Percentiles rank a stretch among this genome's conserved stretches.
phyloP scores from a whole-genome alignment of 352 stramenopile species.

The Phytophthora pluvialis region DNA sequence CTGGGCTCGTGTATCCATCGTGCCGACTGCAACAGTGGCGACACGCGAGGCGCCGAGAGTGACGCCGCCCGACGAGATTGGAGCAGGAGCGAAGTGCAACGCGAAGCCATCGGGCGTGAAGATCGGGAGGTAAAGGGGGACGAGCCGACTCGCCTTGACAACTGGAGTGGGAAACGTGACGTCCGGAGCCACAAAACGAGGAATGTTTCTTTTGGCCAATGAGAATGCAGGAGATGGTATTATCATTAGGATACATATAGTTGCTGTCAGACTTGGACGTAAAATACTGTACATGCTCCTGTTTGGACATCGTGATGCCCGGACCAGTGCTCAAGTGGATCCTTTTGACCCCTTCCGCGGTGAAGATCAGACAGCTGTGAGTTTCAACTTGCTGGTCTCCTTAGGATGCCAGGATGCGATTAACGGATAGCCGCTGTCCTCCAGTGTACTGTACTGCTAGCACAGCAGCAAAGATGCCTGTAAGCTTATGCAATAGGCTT shows the following conservation, averaged over 20 bases:
- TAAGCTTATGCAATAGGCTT: no score
- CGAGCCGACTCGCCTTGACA: not conserved
- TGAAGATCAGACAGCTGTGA: no score
- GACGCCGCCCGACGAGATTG: constrained; percentile 13
- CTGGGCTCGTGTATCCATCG: constrained; percentile 28
- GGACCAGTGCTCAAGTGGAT: no score
- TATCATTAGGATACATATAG: not conserved
- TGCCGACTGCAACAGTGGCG: constrained; percentile 18
- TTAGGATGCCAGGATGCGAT: no score
- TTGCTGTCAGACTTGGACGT: no score
- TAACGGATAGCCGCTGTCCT: no score
- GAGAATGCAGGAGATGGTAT: not conserved
- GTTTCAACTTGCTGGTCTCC: no score
- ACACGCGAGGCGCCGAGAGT: constrained; percentile 13
- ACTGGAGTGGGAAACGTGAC: not conserved
- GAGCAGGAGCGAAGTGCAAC: constrained; percentile 27
- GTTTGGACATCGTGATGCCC: no score
- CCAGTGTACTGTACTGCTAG: no score
- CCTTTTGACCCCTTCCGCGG: no score
- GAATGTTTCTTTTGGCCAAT: constrained; percentile 6
- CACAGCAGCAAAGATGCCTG: no score
- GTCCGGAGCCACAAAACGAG: constrained; percentile 19
- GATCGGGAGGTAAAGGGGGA: not conserved
- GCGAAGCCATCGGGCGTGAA: constrained; percentile 9
- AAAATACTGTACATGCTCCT: no score